Percentiles rank a stretch among this genome's conserved stretches.
phyloP scores from a whole-genome alignment of 2,329 filamentous ascomycete species.

The Ophiostoma perfectum region DNA sequence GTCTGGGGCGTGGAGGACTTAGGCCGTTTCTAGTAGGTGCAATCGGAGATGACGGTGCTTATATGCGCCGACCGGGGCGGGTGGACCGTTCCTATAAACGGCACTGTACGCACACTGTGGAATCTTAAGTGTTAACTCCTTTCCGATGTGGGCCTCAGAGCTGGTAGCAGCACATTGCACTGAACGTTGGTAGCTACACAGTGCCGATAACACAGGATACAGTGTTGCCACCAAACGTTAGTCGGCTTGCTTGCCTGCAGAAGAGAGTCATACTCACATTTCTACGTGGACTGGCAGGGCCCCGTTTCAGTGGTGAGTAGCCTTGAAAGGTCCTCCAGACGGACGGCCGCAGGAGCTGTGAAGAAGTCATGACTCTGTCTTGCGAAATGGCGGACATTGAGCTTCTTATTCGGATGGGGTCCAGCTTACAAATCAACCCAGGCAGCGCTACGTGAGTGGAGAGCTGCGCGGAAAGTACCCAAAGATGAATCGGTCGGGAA shows the following conservation, averaged over 20 bases:
- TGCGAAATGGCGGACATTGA: background rate
- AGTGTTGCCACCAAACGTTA: background rate
- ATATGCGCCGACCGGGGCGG: conserved; percentile 19
- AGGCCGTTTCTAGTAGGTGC: conserved; percentile 19
- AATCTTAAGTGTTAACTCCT: background rate
- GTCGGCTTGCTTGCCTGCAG: background rate
- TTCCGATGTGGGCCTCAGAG: background rate
- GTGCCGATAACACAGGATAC: background rate
- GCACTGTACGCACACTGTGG: background rate
- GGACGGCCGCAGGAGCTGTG: too few species aligned
- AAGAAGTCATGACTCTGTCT: background rate
- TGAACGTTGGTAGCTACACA: background rate
- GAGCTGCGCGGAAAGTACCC: background rate
- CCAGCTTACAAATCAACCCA: background rate
- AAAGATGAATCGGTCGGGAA: background rate
- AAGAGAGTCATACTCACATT: background rate
- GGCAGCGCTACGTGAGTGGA: background rate
- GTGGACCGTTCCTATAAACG: background rate
- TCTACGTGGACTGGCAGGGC: background rate
- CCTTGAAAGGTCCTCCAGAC: too few species aligned
- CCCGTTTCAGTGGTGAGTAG: background rate
- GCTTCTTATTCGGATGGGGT: background rate
- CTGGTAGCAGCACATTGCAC: background rate
- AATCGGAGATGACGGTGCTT: conserved; percentile 23
- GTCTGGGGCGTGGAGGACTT: background rate